Evolutionary conservation across 331 rosid genomes (phyloP).

Genomic region (Acacia pycnantha): DNA sequence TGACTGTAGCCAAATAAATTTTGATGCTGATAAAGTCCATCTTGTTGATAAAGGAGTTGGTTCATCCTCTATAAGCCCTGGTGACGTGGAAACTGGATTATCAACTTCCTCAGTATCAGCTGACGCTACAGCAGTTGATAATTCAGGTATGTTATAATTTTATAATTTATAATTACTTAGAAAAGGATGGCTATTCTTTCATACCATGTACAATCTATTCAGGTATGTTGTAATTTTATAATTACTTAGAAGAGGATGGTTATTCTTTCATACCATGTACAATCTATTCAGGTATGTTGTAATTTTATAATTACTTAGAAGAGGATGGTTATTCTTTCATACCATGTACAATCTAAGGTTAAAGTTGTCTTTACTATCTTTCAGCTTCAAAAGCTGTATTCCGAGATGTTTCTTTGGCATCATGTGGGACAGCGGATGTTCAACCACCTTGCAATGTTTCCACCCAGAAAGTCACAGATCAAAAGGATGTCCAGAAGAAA

Average conservation of each 20-base stretch:
- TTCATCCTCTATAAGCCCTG: slow-evolving; percentile 43
- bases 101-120: slow-evolving; percentile 28
- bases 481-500: slow-evolving; percentile 31
- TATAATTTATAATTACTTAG: slow-evolving; percentile 9
- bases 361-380: slow-evolving; percentile 20
- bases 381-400: slow-evolving; percentile 42
- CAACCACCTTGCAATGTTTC: slow-evolving; percentile 28
- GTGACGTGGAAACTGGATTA: slow-evolving; percentile 36
- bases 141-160: slow-evolving; percentile 46
- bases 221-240: no score
- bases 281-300: neutral
- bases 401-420: slow-evolving; percentile 33
- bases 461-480: slow-evolving; percentile 25
- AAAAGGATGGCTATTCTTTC: slow-evolving; percentile 23
- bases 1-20: slow-evolving; percentile 39
- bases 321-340: no score
- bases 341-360: neutral
- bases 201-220: neutral
- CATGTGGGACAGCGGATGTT: slow-evolving; percentile 32
- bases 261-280: no score
- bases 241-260: no score
- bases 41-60: slow-evolving; percentile 33
- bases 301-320: no score
- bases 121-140: slow-evolving; percentile 31
- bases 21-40: slow-evolving; percentile 38